A percentile compares a stretch with the other conserved stretches of the same genome.
phyloP scores from a whole-genome alignment of 192 early-diverging fungal species.

The Polychytrium aggregatum region DNA sequence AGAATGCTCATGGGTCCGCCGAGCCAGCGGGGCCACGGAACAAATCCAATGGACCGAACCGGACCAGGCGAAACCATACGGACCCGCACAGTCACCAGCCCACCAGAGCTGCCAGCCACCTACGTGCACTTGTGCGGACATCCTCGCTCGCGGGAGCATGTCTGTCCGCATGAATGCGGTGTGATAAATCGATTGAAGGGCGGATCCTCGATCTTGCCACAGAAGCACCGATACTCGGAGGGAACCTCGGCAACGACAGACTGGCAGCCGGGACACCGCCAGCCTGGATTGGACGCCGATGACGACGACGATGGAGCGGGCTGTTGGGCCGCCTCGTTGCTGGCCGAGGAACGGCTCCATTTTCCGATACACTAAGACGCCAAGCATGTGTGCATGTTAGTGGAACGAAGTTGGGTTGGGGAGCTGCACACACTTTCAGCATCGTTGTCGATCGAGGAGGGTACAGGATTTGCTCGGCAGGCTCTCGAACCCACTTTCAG shows the following conservation, averaged over 20 bases:
- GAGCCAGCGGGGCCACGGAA: too few relatives aligned
- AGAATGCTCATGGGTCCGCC: too few relatives aligned
- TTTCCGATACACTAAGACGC: too few relatives aligned
- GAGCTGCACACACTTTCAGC: too few relatives aligned
- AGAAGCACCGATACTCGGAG: conserved; percentile 74
- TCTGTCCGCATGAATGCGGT: conserved; percentile 79
- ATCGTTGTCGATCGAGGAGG: too few relatives aligned
- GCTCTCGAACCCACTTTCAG: conserved; percentile 70
- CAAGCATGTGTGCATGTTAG: too few relatives aligned
- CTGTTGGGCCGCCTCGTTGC: neutral
- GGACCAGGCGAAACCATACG: too few relatives aligned
- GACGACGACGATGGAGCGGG: neutral
- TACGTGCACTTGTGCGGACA: conserved; percentile 72
- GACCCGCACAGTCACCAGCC: conserved; percentile 2
- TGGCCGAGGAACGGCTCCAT: conserved; percentile 6
- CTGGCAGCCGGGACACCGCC: conserved; percentile 93
- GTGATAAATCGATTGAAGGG: conserved; percentile 45
- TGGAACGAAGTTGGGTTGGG: too few relatives aligned
- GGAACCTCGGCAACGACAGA: conserved; percentile 54
- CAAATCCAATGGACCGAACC: too few relatives aligned
- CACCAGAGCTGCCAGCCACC: too few relatives aligned
- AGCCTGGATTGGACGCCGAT: conserved; percentile 20
- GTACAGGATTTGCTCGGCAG: too few relatives aligned
- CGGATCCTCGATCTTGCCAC: conserved; percentile 68
- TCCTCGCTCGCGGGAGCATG: conserved; percentile 51